Evolutionary conservation across 208 protist genomes (phyloP), one percentile per base, ranked within the genome.

Genomic region (Trypanosoma rangeli): DNA sequence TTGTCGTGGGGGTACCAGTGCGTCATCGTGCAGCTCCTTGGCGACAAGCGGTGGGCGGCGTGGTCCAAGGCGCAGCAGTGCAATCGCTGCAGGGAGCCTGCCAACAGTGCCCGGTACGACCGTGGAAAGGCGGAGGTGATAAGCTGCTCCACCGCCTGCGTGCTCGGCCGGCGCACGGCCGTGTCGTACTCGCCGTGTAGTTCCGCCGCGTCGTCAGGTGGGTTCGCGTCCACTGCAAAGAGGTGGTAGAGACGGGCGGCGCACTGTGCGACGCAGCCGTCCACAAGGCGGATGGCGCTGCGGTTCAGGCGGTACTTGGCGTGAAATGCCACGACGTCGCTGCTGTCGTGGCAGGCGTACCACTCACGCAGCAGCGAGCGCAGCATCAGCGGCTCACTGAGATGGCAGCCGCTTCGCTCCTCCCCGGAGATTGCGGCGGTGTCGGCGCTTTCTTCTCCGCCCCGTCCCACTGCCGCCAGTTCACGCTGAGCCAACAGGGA

Each of bases 341-440:
- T 55, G 13, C 52, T 37, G n/a, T 49, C 78, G 0, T 68, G 57
- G 58, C 73, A 83, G n/a, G 82, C 57, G 63, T 92, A 94, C 86
- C 89, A 92, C 18, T 80, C 69, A 37, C 66, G 76, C 57, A 94
- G 29, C 5, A 94, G n/a, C 9, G 81, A 76, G 0, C 76, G 77
- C 58, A 90, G 63, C 69, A 92, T 48, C 37, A 94, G 73, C 18
- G 89, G 89, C 56, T 94, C 89, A 57, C 89, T 94, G 9, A 92
- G 77, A n/a, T 83, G 64, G 24, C 70, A 68, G 10, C 12, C 29
- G 37, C 35, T 33, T 33, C 24, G 16, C 31, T 54, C 42, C 26
- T 69, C 46, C 16, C 70, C 61, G 4, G 42, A 24, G n/a, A 12
- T 20, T 54, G 53, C 26, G 15, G 9, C 57, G 13, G 29, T n/a